phyloP scores from a whole-genome alignment of 768 basidiomycete species.

The Cantharellus anzutake region DNA sequence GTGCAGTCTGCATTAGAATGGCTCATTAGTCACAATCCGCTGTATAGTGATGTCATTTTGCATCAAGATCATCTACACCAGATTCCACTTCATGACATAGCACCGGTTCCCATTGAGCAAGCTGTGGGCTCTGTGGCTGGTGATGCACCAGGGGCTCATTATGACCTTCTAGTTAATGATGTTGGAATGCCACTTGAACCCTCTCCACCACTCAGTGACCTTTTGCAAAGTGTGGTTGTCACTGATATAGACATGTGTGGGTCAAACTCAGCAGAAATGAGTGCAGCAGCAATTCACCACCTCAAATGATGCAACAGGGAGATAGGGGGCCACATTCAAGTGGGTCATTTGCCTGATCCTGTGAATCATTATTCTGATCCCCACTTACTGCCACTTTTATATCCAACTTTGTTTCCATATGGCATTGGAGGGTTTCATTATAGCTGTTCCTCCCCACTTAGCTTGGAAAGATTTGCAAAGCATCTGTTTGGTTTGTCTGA shows the following conservation, averaged over 20 bases:
- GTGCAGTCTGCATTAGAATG: not conserved
- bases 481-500: slow-evolving; percentile 6
- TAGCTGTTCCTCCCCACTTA: not conserved
- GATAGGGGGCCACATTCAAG: not conserved
- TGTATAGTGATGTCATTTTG: not conserved
- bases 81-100: not conserved
- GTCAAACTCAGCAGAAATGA: not conserved
- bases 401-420: slow-evolving; percentile 12
- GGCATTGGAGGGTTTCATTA: slow-evolving; percentile 8
- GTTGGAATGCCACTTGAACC: not conserved
- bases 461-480: slow-evolving; percentile 2
- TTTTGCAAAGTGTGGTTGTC: not conserved
- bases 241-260: not conserved
- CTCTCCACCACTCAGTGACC: not conserved
- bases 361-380: slow-evolving; percentile 8
- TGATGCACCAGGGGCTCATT: not conserved
- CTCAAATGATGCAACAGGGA: not conserved
- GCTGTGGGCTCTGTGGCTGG: not conserved
- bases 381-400: slow-evolving; percentile 9
- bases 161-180: no score
- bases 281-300: not conserved
- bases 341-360: not conserved
- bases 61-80: not conserved
- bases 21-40: not conserved
- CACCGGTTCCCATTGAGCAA: not conserved